Evolutionary conservation across 2,329 filamentous ascomycete species (phyloP), one percentile per base, ranked within the genome.

Genomic region (Arachnopeziza araneosa): DNA sequence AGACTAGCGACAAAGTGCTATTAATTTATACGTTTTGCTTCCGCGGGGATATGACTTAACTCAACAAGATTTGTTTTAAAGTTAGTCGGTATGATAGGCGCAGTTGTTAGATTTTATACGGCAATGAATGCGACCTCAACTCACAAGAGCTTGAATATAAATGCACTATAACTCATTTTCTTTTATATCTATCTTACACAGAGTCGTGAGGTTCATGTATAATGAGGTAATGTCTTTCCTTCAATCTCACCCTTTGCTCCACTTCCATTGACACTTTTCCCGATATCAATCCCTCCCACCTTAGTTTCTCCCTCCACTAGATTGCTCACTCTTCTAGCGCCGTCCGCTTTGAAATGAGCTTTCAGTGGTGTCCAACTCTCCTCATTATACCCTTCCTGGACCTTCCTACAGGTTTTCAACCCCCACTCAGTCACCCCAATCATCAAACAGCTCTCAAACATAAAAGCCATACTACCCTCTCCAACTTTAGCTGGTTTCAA

Each of bases 371-470:
- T 80, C 87, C 87, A 90, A 69, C 84, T 87, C 74, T 89, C 84
- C 22, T 81, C 81, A 72, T 88, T 89, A 68, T 90, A 90, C 62
- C 81, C 81, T 60, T 82, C 78, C 71, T 90, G 87, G 50, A 89
- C 82, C 74, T 89, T 90, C 68, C 80, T 75, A 70, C 86, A 89
- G 57, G 80, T 83, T 73, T 84, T 87, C 63, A 90, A 72, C 1
- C 86, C 87, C 87, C 87, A 90, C 64, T 89, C 86, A 1, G 87
- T 89, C 24, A 89, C 86, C 2, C 87, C 87, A 24, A 89, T 81
- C 85, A 89, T 89, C 56, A 88, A 72, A 65, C 78, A 82, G 67
- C 82, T 80, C 73, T 86, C 83, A 75, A 86, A 85, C 83, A 86
- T 86, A 60, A 86, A 86, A 0, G 83, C 83, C 74, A 87, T 79